Conservation (phyloP, 768 basidiomycete genomes). For the Rhizopogon vesiculosus region DNA sequence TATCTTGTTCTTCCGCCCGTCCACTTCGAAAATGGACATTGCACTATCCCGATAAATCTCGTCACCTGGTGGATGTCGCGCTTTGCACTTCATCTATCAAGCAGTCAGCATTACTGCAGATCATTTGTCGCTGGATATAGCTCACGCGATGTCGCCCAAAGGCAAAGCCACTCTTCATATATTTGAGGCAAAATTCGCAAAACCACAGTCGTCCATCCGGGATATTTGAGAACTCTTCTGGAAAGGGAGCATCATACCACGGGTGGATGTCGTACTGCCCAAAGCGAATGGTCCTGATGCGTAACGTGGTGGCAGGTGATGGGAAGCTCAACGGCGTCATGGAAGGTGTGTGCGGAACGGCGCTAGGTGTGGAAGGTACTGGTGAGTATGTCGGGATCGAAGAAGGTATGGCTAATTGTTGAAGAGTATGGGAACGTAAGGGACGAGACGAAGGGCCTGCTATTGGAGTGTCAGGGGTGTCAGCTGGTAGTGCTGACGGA, state of each 20-base stretch:
- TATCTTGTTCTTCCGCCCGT: conserved; percentile 99
- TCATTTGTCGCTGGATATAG: neutral
- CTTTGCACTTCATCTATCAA: conserved; percentile 86
- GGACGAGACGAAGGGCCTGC: conserved; percentile 59
- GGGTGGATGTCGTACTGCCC: conserved; percentile 92
- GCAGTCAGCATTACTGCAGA: conserved; percentile 9
- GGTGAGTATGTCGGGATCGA: conserved; percentile 28
- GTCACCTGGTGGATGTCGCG: conserved; percentile 93
- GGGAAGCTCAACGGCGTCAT: conserved; percentile 24
- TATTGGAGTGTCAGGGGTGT: conserved; percentile 31
- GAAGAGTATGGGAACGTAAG: conserved; percentile 52
- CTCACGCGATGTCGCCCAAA: conserved; percentile 81
- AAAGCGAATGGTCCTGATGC: conserved; percentile 86
- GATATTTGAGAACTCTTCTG: conserved; percentile 91
- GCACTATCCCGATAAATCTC: conserved; percentile 92
- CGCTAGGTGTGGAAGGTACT: conserved; percentile 31
- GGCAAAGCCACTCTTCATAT: conserved; percentile 92
- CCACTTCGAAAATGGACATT: conserved; percentile 95
- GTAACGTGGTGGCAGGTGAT: conserved; percentile 36
- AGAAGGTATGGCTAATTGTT: conserved; percentile 30
- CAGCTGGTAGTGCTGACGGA: conserved; percentile 26
- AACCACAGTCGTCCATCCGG: conserved; percentile 93
- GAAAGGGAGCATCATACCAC: conserved; percentile 99
- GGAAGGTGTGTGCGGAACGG: conserved; percentile 29
- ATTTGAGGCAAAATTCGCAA: conserved; percentile 97